Evolutionary conservation across 495 filamentous ascomycete species (phyloP).

Genomic region (Terfezia boudieri): DNA sequence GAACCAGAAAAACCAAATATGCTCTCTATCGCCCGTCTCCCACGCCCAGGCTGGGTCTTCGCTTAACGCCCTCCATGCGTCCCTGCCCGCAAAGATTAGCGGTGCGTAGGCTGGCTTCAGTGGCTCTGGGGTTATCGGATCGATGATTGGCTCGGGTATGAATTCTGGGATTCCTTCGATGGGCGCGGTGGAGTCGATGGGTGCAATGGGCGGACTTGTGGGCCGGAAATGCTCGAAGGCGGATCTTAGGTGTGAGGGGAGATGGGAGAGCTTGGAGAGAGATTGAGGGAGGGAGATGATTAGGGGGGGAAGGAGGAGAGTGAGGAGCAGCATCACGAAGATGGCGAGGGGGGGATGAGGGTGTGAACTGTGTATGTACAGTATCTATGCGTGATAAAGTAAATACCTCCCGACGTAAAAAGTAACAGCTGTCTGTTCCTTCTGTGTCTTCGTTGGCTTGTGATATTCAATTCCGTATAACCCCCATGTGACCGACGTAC

Average conservation of each 20-base stretch:
- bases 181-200: background rate
- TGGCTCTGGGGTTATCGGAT: background rate
- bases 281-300: constrained; percentile 1
- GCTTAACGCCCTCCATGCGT: background rate
- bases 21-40: background rate
- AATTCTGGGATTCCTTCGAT: background rate
- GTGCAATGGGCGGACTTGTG: background rate
- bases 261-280: background rate
- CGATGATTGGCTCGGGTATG: background rate
- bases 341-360: constrained; percentile 3
- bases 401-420: too few species aligned
- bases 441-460: too few species aligned
- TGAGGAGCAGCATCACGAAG: background rate
- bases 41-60: background rate
- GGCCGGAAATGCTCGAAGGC: background rate
- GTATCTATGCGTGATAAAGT: too few species aligned
- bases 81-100: background rate
- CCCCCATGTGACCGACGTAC: too few species aligned
- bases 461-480: too few species aligned
- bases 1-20: background rate
- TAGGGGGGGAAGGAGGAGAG: background rate
- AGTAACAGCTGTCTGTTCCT: too few species aligned
- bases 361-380: background rate
- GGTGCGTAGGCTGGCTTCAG: background rate
- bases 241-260: background rate